phyloP scores from a whole-genome alignment of 1,139 yeast genomes.

The Diutina ranongensis region DNA sequence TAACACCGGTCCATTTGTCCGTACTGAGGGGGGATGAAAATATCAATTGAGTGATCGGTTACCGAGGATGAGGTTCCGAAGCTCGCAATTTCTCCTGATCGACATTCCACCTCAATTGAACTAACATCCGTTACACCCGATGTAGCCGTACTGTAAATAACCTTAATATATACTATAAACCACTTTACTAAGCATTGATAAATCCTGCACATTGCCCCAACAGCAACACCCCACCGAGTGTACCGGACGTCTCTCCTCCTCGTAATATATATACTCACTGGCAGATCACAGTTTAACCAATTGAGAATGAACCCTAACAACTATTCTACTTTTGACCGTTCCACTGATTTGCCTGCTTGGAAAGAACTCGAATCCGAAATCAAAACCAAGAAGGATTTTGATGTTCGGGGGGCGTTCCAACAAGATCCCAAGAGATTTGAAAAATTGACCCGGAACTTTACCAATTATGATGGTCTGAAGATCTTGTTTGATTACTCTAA shows the following conservation, averaged over 20 bases:
- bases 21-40: too few relatives aligned
- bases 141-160: too few relatives aligned
- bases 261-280: background rate
- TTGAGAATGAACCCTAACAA: background rate
- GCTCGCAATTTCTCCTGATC: too few relatives aligned
- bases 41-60: too few relatives aligned
- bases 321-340: constrained; percentile 38
- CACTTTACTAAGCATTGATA: too few relatives aligned
- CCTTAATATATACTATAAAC: too few relatives aligned
- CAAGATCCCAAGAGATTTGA: constrained; percentile 64
- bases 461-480: constrained; percentile 76
- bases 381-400: constrained; percentile 47
- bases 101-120: too few relatives aligned
- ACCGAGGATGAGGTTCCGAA: too few relatives aligned
- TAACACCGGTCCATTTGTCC: too few relatives aligned
- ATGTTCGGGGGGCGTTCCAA: constrained; percentile 67
- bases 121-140: too few relatives aligned
- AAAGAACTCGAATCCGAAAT: constrained; percentile 59
- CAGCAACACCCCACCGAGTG: background rate
- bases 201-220: background rate
- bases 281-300: background rate
- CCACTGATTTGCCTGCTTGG: constrained; percentile 81
- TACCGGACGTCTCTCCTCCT: constrained; percentile 3
- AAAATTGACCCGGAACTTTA: constrained; percentile 66
- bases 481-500: constrained; percentile 91